These are phyloP conservation scores for Leccinum longicurvipes DNA, from an alignment of 768 basidiomycete species.

Conservation along the genomic window DNA sequence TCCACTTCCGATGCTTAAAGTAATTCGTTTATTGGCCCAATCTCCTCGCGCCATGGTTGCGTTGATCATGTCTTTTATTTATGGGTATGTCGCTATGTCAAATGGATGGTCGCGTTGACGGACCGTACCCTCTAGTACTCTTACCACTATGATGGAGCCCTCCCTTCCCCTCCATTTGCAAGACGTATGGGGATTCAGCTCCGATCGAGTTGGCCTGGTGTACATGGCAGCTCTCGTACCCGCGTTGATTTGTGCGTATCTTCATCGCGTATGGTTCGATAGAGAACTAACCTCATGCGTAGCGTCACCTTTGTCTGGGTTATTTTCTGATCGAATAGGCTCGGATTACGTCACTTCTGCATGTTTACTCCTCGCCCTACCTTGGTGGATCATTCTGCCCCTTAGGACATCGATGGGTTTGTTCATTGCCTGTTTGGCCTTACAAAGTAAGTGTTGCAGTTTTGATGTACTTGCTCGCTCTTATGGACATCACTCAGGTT, in stretches of 20 bases:
- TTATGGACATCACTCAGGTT: slow-evolving; percentile 37
- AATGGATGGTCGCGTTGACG: background rate
- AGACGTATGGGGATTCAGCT: slow-evolving; percentile 43
- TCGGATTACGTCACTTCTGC: slow-evolving; percentile 50
- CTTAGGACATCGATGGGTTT: slow-evolving; percentile 48
- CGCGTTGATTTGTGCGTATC: slow-evolving; percentile 56
- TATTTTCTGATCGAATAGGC: slow-evolving; percentile 53
- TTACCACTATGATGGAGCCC: slow-evolving; percentile 52
- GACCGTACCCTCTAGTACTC: slow-evolving; percentile 34
- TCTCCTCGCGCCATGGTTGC: slow-evolving; percentile 50
- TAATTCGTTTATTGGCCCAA: slow-evolving; percentile 40
- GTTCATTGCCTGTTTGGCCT: slow-evolving; percentile 39
- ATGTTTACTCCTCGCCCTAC: slow-evolving; percentile 50
- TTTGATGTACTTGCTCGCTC: background rate
- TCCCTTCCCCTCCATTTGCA: slow-evolving; percentile 55
- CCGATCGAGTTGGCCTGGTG: slow-evolving; percentile 59
- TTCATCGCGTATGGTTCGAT: background rate
- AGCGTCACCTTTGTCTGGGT: slow-evolving; percentile 64
- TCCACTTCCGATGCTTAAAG: slow-evolving; percentile 38
- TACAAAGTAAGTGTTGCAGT: slow-evolving; percentile 46
- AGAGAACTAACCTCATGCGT: background rate
- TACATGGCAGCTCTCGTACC: slow-evolving; percentile 65
- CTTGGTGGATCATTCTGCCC: slow-evolving; percentile 60
- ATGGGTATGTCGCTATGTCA: slow-evolving; percentile 43
- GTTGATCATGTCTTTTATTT: slow-evolving; percentile 44